These are phyloP conservation scores for Nothophoma quercina DNA, from an alignment of 2,329 filamentous ascomycete species.

Conservation along the genomic window DNA sequence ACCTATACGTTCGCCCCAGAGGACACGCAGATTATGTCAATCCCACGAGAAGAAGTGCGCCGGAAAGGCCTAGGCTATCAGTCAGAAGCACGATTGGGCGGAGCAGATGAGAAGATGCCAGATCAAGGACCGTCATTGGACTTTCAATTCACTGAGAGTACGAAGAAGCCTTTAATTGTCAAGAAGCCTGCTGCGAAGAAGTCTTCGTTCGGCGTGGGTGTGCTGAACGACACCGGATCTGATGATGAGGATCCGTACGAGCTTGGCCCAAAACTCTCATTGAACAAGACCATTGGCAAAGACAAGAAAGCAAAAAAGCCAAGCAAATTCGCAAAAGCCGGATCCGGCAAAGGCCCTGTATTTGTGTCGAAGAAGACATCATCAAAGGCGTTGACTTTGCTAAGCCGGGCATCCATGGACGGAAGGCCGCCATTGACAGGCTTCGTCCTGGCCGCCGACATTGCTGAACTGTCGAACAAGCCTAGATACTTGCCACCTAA, in stretches of 20 bases:
- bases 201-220: constrained; percentile 83
- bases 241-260: constrained; percentile 96
- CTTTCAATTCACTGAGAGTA: constrained; percentile 35
- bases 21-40: constrained; percentile 73
- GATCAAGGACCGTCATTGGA: constrained; percentile 23
- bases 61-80: constrained; percentile 73
- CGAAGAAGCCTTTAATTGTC: constrained; percentile 21
- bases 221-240: constrained; percentile 91
- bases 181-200: constrained; percentile 62
- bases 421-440: constrained; percentile 80
- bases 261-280: constrained; percentile 87
- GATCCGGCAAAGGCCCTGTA: constrained; percentile 71
- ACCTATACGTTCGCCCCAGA: constrained; percentile 83
- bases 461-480: constrained; percentile 52
- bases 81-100: constrained; percentile 63
- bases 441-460: constrained; percentile 72
- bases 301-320: constrained; percentile 75
- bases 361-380: constrained; percentile 75
- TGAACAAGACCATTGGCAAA: constrained; percentile 80
- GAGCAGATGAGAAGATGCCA: constrained; percentile 34
- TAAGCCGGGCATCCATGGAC: constrained; percentile 75
- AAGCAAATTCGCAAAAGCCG: constrained; percentile 66
- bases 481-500: constrained; percentile 67
- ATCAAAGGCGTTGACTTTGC: constrained; percentile 54
- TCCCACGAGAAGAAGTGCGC: constrained; percentile 70